Conservation (phyloP, 306 rosid genomes). For the Gastrolobium bilobum region DNA sequence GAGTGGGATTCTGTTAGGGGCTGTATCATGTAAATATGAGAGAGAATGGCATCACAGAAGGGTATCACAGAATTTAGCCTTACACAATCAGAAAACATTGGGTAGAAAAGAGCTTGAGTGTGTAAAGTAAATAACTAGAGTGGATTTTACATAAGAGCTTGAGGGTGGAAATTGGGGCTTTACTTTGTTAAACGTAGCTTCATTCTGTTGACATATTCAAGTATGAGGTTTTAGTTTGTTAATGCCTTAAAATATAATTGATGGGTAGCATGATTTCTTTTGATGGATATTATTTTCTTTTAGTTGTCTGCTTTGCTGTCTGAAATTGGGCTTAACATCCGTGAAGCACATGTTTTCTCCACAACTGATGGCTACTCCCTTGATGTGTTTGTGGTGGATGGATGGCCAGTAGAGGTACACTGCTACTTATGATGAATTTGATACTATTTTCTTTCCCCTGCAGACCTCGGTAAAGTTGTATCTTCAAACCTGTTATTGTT, state of each 20-base stretch:
- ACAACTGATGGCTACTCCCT: constrained; percentile 68
- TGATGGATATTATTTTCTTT: constrained; percentile 44
- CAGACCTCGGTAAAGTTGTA: constrained; percentile 10
- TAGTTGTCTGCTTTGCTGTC: constrained; percentile 70
- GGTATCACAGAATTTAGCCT: too few species aligned
- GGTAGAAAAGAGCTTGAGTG: constrained; percentile 31
- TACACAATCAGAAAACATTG: constrained; percentile 55
- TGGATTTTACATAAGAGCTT: constrained; percentile 29
- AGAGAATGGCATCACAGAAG: too few species aligned
- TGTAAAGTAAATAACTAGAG: not conserved
- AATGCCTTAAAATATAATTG: constrained; percentile 37
- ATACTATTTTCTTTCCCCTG: constrained; percentile 31
- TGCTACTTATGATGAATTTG: constrained; percentile 27
- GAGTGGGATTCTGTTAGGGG: too few species aligned
- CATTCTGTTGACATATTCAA: constrained; percentile 29
- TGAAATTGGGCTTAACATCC: constrained; percentile 67
- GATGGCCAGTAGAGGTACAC: constrained; percentile 61
- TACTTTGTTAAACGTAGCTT: constrained; percentile 22
- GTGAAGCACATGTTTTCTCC: constrained; percentile 72
- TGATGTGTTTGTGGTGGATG: constrained; percentile 65
- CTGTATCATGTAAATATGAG: too few species aligned
- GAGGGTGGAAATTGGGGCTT: constrained; percentile 26
- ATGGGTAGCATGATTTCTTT: constrained; percentile 22
- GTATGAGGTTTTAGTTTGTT: constrained; percentile 16
- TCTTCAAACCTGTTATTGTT: constrained; percentile 7